These are phyloP conservation scores for Parietichytrium sp. DNA, from an alignment of 108 stramenopile species.

Conservation along the genomic window DNA sequence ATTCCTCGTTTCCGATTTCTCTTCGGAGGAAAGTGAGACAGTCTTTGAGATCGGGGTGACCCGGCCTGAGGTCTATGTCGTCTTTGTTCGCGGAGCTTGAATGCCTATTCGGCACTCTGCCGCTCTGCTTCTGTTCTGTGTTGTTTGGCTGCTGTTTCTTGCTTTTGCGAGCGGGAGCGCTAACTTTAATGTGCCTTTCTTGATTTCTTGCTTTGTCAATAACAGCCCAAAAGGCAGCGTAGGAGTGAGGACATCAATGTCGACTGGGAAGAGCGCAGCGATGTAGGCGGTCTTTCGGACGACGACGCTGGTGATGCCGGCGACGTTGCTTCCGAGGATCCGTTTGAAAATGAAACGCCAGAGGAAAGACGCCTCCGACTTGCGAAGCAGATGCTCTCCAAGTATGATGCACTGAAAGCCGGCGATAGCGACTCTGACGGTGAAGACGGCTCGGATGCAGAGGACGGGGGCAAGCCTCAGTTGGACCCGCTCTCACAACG, in stretches of 20 bases:
- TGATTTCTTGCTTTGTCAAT: too few species aligned
- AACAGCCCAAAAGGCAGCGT: not conserved
- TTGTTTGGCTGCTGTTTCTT: too few species aligned
- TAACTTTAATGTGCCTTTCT: too few species aligned
- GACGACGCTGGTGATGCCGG: not conserved
- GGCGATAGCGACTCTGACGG: not conserved
- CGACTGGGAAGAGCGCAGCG: slow-evolving; percentile 39
- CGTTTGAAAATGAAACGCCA: slow-evolving; percentile 54
- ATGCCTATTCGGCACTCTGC: too few species aligned
- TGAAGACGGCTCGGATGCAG: slow-evolving; percentile 40
- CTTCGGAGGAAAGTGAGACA: slow-evolving; percentile 2
- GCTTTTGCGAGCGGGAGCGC: too few species aligned
- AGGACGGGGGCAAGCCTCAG: slow-evolving; percentile 44
- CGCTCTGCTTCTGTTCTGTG: too few species aligned
- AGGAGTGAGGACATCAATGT: slow-evolving; percentile 23
- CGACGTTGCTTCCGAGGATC: slow-evolving; percentile 26
- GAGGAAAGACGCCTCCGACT: slow-evolving; percentile 62
- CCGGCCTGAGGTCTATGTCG: too few species aligned
- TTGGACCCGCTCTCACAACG: slow-evolving; percentile 44
- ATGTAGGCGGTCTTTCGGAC: not conserved
- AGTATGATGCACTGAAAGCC: slow-evolving; percentile 45
- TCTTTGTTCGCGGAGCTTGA: too few species aligned
- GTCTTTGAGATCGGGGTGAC: too few species aligned
- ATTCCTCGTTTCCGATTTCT: slow-evolving; percentile 39
- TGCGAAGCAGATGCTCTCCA: slow-evolving; percentile 56